Evolutionary conservation across 176 grass and related monocot species (phyloP), one percentile per base, ranked within the genome.

Genomic region (Triticum timopheevii): DNA sequence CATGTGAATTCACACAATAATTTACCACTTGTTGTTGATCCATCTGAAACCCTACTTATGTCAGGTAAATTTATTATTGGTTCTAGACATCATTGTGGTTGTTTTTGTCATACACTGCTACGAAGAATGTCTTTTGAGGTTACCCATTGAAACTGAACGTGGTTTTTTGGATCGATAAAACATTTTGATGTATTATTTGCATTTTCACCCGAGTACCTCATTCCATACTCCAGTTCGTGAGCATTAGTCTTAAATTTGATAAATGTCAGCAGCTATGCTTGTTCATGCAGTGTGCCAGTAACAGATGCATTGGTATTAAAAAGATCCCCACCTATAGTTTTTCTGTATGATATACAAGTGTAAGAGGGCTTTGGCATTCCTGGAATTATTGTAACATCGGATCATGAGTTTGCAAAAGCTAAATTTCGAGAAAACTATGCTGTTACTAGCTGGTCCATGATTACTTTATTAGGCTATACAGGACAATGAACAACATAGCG

Each of bases 41-140:
- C 96, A 76, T 92, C 96, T 79, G 96, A 98, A 90, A 98, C 92
- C 42, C 83, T 98, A 76, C 64, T 98, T 89, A 80, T 94, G 59
- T 94, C 96, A 89, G 96, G 96, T 94, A 83, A 80, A 71, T 84
- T 70, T 64, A 82, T 84, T 69, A 35, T 86, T 83, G 74, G 68
- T 17, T 72, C 44, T 62, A 27, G 13, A 64, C n/a, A n/a, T 86
- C 65, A 12, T 36, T 65, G 0, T 30, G n/a, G 80, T 68, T 77
- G 16, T 67, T 79, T 56, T 80, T 79, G 2, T 61, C 12, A 34
- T 88, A 54, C 74, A 12, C 19, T 83, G 69, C 76, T 47, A 69
- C 6, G n/a, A 59, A 33, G 10, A 45, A 11, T 72, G 31, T 13
- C 24, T 63, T 85, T 61, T 45, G 58, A 54, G 67, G 31, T 85